Evolutionary conservation across 1,284 basidiomycete genomes (phyloP).

Genomic region (Apiotrichum akiyoshidainum): DNA sequence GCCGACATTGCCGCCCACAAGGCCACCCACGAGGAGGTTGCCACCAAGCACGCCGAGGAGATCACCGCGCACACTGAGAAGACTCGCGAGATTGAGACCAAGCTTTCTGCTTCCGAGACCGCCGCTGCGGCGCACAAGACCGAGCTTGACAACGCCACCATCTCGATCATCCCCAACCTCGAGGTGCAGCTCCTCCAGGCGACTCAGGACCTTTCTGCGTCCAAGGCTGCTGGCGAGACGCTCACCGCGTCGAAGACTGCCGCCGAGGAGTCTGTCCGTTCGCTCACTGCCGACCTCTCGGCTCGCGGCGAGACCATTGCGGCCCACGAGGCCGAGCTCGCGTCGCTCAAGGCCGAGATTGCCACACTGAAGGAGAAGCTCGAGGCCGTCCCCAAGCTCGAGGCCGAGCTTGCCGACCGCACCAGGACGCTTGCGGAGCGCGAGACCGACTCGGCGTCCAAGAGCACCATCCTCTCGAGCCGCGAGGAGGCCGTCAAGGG

Average conservation of each 20-base stretch:
- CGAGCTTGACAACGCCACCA: constrained; percentile 10
- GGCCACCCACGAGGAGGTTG: constrained; percentile 1
- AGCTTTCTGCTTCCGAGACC: neutral
- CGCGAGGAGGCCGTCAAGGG: constrained; percentile 3
- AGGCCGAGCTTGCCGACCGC: constrained; percentile 1
- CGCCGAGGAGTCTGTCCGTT: neutral
- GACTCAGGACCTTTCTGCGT: neutral
- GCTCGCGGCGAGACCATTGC: neutral
- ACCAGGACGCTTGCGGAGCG: neutral
- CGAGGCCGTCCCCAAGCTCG: neutral
- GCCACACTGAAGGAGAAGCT: constrained; percentile 2
- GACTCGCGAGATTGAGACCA: neutral
- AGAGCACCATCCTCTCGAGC: neutral
- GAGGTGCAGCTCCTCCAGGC: constrained; percentile 4
- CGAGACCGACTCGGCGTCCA: neutral
- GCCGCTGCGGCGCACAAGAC: neutral
- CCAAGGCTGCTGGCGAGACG: neutral
- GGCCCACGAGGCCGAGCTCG: neutral
- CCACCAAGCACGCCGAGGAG: neutral
- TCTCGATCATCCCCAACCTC: constrained; percentile 7
- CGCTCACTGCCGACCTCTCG: neutral
- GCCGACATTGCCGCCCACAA: constrained; percentile 1
- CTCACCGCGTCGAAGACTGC: neutral
- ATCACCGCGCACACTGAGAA: constrained; percentile 2
- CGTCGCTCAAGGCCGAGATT: neutral